A percentile compares a stretch with the other conserved stretches of the same genome.
Conservation (phyloP, 1,284 basidiomycete species). For the Leccinum pallidistipes region DNA sequence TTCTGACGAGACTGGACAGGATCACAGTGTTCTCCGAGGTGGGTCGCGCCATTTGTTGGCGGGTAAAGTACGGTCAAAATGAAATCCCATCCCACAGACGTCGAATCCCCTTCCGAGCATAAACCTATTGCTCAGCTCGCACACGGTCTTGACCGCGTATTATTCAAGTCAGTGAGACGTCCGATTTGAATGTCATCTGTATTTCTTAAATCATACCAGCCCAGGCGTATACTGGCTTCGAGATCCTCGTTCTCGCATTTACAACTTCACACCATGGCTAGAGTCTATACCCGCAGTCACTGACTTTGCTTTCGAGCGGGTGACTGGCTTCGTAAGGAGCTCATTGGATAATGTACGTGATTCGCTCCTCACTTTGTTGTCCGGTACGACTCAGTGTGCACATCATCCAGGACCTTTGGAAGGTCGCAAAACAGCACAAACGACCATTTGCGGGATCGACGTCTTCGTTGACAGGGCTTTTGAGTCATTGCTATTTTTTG, state of each 20-base stretch:
- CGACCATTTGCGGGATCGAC: constrained; percentile 85
- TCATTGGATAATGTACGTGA: constrained; percentile 70
- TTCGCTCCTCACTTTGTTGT: not conserved
- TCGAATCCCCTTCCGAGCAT: constrained; percentile 47
- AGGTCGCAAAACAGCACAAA: constrained; percentile 58
- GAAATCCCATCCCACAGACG: constrained; percentile 37
- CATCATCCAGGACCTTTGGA: constrained; percentile 56
- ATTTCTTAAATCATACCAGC: constrained; percentile 40
- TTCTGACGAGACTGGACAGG: constrained; percentile 34
- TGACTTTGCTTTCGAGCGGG: constrained; percentile 89
- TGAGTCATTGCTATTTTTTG: constrained; percentile 89
- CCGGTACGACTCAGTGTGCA: not conserved
- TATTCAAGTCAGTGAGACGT: constrained; percentile 72
- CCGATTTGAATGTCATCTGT: not conserved
- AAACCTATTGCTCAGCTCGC: constrained; percentile 68
- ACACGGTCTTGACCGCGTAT: constrained; percentile 79
- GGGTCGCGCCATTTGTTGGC: not conserved
- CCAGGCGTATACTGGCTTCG: constrained; percentile 92
- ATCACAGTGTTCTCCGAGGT: constrained; percentile 25
- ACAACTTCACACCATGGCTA: constrained; percentile 80
- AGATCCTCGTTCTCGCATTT: constrained; percentile 84
- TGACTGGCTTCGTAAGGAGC: constrained; percentile 79
- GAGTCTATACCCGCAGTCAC: constrained; percentile 75
- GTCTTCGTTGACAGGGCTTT: constrained; percentile 84
- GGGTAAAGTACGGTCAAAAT: not conserved